Evolutionary conservation across 331 rosid genomes (phyloP).

Genomic region (Pyrus hybrid): DNA sequence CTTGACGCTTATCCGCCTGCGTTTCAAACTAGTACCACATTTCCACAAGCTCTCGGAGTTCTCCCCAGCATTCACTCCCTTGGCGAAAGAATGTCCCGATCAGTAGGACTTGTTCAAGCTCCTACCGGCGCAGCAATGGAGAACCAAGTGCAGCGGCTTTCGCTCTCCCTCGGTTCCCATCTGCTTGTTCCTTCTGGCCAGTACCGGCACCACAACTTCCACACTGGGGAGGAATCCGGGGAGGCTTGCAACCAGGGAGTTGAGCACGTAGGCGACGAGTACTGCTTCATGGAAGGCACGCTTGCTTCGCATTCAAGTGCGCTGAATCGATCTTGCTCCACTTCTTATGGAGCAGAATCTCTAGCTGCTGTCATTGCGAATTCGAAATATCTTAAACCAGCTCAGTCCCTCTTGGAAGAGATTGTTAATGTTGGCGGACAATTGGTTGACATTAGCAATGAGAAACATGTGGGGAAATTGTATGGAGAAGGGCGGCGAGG

Average conservation of each 20-base stretch:
- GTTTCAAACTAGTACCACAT: constrained; percentile 19
- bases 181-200: constrained; percentile 45
- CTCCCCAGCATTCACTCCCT: constrained; percentile 48
- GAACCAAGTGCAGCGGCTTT: constrained; percentile 44
- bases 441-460: constrained; percentile 41
- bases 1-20: constrained; percentile 44
- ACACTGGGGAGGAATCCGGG: constrained; percentile 27
- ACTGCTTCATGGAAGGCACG: constrained; percentile 29
- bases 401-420: constrained; percentile 61
- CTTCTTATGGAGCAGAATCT: constrained; percentile 38
- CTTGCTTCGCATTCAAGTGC: constrained; percentile 40
- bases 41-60: constrained; percentile 27
- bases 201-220: constrained; percentile 36
- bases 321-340: constrained; percentile 36
- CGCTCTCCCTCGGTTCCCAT: constrained; percentile 70
- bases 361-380: constrained; percentile 39
- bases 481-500: constrained; percentile 46
- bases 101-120: constrained; percentile 43
- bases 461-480: constrained; percentile 35
- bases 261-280: constrained; percentile 33
- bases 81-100: constrained; percentile 44
- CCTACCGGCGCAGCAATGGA: constrained; percentile 49
- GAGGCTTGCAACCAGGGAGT: constrained; percentile 28
- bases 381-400: constrained; percentile 64
- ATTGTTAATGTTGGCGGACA: constrained; percentile 51